Conservation (phyloP, 2,329 filamentous ascomycete genomes). For the Pseudogymnoascus sp. region DNA sequence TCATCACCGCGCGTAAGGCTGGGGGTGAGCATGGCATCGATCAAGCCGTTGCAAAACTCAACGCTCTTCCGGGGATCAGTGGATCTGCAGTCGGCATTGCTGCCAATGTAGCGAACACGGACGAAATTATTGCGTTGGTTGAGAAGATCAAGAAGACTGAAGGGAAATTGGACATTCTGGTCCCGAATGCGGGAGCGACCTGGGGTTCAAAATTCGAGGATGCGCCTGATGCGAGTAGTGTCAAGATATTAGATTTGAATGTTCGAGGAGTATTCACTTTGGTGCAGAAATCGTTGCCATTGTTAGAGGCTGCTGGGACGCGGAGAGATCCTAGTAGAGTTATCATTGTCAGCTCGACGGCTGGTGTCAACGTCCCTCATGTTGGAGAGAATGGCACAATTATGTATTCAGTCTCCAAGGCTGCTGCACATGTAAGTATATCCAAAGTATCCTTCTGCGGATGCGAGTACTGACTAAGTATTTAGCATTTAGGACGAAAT, state of each 20-base stretch:
- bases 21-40: conserved; percentile 48
- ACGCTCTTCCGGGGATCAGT: conserved; percentile 50
- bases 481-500: conserved; percentile 56
- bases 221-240: conserved; percentile 52
- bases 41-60: conserved; percentile 58
- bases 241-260: conserved; percentile 63
- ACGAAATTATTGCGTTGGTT: conserved; percentile 55
- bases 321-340: conserved; percentile 50
- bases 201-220: conserved; percentile 62
- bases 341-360: conserved; percentile 59
- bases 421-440: conserved; percentile 43
- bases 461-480: conserved; percentile 18
- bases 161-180: conserved; percentile 58
- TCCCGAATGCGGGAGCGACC: conserved; percentile 65
- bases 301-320: conserved; percentile 17
- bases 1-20: conserved; percentile 67
- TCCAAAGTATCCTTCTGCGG: neutral
- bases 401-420: conserved; percentile 62
- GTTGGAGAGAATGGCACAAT: conserved; percentile 55
- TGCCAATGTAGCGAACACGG: conserved; percentile 55
- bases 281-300: conserved; percentile 46
- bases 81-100: conserved; percentile 57
- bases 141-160: conserved; percentile 47
- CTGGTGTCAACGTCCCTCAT: conserved; percentile 55
- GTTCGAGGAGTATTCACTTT: conserved; percentile 65